A percentile compares a stretch with the other conserved stretches of the same genome.
phyloP scores from a whole-genome alignment of 2,329 filamentous ascomycete genomes.

The Rutstroemia sp. region DNA sequence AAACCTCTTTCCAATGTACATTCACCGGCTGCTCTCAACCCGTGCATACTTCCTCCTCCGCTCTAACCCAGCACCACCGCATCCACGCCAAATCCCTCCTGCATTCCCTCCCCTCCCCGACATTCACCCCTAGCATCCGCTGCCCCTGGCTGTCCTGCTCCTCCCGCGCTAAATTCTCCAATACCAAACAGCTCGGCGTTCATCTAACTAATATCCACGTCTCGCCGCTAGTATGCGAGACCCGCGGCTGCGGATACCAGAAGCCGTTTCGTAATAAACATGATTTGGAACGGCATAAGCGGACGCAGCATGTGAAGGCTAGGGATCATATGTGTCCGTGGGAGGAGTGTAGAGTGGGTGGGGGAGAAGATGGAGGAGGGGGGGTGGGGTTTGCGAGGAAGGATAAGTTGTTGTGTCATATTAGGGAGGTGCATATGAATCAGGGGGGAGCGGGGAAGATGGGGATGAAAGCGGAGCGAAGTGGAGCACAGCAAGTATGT shows the following conservation, averaged over 20 bases:
- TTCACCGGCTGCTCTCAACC: neutral
- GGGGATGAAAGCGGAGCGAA: too few relatives aligned
- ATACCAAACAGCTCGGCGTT: neutral
- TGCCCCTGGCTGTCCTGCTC: neutral
- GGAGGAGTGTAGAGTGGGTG: neutral
- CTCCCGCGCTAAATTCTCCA: neutral
- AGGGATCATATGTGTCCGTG: neutral
- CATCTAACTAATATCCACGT: slow-evolving; percentile 4
- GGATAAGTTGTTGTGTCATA: neutral
- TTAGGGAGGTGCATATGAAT: neutral
- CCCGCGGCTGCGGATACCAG: neutral
- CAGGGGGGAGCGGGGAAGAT: neutral
- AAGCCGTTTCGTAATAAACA: slow-evolving; percentile 6
- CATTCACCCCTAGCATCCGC: neutral
- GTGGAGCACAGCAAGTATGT: neutral
- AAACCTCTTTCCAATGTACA: neutral
- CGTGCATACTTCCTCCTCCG: neutral
- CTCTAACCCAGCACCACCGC: neutral
- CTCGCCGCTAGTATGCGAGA: neutral
- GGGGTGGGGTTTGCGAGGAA: neutral
- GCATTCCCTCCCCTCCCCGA: neutral
- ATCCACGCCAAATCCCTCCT: neutral
- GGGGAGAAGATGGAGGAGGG: neutral
- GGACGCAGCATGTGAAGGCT: neutral
- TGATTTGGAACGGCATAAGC: slow-evolving; percentile 1